Evolutionary conservation across 345 rosid species (phyloP).

Genomic region (Pseudoturritis turrita): DNA sequence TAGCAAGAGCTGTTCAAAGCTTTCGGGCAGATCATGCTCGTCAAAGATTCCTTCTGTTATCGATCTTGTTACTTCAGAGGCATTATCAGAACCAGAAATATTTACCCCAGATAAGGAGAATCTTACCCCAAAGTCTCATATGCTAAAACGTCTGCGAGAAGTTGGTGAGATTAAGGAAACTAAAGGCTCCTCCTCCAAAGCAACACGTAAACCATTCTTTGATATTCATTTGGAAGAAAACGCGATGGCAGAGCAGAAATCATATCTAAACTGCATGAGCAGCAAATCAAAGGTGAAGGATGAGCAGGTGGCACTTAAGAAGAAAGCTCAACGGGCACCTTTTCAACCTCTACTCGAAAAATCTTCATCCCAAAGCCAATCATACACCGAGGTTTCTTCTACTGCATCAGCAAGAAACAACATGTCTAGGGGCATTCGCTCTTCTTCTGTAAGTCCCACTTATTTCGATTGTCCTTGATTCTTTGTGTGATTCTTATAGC

Average conservation of each 20-base stretch:
- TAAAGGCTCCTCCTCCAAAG: slow-evolving; percentile 31
- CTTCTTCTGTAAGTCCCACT: slow-evolving; percentile 43
- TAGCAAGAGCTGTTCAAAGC: slow-evolving; percentile 30
- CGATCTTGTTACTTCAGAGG: background rate
- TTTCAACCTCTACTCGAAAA: slow-evolving; percentile 45
- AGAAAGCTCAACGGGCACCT: slow-evolving; percentile 46
- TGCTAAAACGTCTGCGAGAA: slow-evolving; percentile 44
- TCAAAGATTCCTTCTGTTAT: slow-evolving; percentile 1
- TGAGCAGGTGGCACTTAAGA: slow-evolving; percentile 29
- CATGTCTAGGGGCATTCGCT: slow-evolving; percentile 29
- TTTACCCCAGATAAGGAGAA: slow-evolving; percentile 84
- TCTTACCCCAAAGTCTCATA: slow-evolving; percentile 51
- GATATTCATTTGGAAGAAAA: slow-evolving; percentile 33
- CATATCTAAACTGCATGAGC: slow-evolving; percentile 12
- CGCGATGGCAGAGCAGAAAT: slow-evolving; percentile 32
- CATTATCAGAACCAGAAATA: slow-evolving; percentile 44
- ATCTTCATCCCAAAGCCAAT: slow-evolving; percentile 30
- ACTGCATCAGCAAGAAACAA: slow-evolving; percentile 31
- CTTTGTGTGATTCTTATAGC: background rate
- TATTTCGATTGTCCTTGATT: background rate
- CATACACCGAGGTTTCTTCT: slow-evolving; percentile 27
- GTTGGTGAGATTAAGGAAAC: slow-evolving; percentile 38
- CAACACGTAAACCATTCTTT: slow-evolving; percentile 32
- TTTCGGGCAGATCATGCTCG: slow-evolving; percentile 1
- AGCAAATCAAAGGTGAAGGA: slow-evolving; percentile 35